These are phyloP conservation scores for Clitopilus hobsonii DNA, from an alignment of 768 basidiomycete species.

Conservation along the genomic window DNA sequence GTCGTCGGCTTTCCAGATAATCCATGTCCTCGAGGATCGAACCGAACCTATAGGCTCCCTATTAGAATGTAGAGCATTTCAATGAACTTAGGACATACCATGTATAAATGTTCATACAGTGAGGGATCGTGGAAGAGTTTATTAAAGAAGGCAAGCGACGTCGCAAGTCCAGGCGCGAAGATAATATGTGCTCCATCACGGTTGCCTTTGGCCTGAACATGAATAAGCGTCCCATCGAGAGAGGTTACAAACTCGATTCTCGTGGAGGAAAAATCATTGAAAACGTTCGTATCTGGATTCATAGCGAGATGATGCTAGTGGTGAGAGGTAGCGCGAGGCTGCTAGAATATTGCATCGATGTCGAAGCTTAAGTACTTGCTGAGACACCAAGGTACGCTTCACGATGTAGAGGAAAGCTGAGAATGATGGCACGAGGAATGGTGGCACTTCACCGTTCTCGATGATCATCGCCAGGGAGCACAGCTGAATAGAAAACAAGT, in stretches of 20 bases:
- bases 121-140: not conserved
- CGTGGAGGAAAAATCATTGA: not conserved
- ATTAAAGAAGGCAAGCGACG: not conserved
- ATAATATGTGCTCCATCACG: not conserved
- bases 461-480: no score
- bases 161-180: not conserved
- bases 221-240: not conserved
- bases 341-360: no score
- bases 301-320: not conserved
- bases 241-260: not conserved
- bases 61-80: not conserved
- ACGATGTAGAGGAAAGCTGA: no score
- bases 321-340: no score
- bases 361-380: no score
- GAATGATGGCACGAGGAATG: no score
- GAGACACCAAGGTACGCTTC: no score
- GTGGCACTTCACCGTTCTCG: no score
- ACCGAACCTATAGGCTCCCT: not conserved
- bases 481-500: no score
- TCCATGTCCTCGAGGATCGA: not conserved
- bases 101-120: not conserved
- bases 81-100: not conserved
- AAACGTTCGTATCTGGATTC: not conserved
- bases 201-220: not conserved
- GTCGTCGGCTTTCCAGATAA: not conserved